phyloP scores from a whole-genome alignment of 495 filamentous ascomycete species.

The Penicillium herquei region DNA sequence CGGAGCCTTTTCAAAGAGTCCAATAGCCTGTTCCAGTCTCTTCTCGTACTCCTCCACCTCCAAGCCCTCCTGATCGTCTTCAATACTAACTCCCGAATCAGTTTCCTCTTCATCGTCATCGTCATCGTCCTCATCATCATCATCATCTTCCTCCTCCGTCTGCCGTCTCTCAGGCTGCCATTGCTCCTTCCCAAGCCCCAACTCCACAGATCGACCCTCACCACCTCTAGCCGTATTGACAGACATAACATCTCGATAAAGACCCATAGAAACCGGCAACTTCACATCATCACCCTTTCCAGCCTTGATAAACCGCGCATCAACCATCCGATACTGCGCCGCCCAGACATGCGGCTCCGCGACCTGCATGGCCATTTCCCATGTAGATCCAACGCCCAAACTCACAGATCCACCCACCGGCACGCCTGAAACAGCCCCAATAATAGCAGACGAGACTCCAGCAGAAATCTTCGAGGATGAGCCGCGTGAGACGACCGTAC shows the following conservation, averaged over 20 bases:
- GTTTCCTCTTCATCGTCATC: not conserved
- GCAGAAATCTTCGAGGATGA: constrained; percentile 15
- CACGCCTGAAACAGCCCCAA: constrained; percentile 21
- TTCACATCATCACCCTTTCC: constrained; percentile 13
- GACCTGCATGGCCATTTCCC: constrained; percentile 27
- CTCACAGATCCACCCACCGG: constrained; percentile 25
- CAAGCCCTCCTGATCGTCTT: constrained; percentile 12
- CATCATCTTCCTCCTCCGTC: not conserved
- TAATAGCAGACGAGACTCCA: constrained; percentile 19
- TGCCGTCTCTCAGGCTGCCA: not conserved
- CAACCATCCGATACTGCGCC: constrained; percentile 25
- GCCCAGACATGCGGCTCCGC: constrained; percentile 30
- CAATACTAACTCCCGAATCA: constrained; percentile 1
- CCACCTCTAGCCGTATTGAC: constrained; percentile 12
- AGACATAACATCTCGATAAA: constrained; percentile 28
- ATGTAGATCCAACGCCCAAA: constrained; percentile 17
- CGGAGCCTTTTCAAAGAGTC: constrained; percentile 23
- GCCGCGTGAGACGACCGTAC: constrained; percentile 16
- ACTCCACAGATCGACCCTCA: constrained; percentile 6
- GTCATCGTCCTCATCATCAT: not conserved
- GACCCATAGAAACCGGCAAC: constrained; percentile 15
- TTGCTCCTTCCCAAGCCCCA: constrained; percentile 10
- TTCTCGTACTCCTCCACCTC: constrained; percentile 27
- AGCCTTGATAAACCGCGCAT: constrained; percentile 21
- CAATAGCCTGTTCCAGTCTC: constrained; percentile 21